Base-by-base conservation (phyloP, 805 yeast species). In the Priceomyces fermenticarens region DNA sequence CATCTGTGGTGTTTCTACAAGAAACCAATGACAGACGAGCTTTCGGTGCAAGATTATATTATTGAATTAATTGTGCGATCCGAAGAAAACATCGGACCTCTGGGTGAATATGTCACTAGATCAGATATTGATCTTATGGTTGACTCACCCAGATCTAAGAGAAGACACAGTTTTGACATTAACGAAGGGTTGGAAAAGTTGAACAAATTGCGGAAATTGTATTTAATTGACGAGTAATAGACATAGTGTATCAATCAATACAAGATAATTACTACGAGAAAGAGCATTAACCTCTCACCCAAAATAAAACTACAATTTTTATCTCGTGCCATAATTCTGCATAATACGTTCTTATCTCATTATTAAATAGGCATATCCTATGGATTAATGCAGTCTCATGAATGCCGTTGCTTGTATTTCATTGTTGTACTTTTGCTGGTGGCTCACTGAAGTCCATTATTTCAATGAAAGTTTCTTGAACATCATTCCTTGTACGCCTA, bases 381-480 rank as follows among this genome's bases (percentile, higher is more conserved):
- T 20, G 25, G 25, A 5, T 20, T 20, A 20, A 20, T 20, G 25
- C 25, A 20, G 25, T 20, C 25, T 20, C 25, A 20, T 20, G 25
- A 20, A 20, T 20, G 25, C 25, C 8, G 8, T 20, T 20, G 8
- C 25, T 20, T 8, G 25, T n/a, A n/a, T 13, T 35, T 25, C 15
- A 12, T n/a, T n/a, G 9, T 13, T 17, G 29, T 3, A 14, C 20
- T 20, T 37, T 43, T 35, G 31, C 36, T 26, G 58, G 61, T 6
- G 71, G 64, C 13, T 47, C 58, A 48, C 86, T 83, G 64, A 88
- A 91, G 58, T 89, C 96, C 36, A 89, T 65, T 23, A 93, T 82
- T 60, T 90, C 97, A 44, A 93, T 81, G 56, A 70, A 84, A 2
- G 97, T 88, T 41, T 72, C 73, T 25, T 58, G 57, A 46, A 73